Evolutionary conservation across 495 filamentous ascomycete species (phyloP).

Genomic region (Daldinia grandis): DNA sequence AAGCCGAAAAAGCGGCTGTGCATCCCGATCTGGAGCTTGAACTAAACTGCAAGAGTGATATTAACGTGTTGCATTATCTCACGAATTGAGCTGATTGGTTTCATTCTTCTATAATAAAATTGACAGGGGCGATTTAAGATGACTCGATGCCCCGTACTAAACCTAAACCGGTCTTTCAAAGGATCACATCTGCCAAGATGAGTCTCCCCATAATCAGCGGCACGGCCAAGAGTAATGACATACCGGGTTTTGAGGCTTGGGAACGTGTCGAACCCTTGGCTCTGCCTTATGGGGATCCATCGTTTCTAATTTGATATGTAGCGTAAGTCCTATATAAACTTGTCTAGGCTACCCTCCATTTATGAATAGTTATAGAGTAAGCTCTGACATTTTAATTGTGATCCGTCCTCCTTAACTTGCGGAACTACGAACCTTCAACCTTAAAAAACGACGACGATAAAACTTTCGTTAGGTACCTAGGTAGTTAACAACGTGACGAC

Average conservation of each 20-base stretch:
- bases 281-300: background rate
- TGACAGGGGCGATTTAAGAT: background rate
- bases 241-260: background rate
- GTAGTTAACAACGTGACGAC: background rate
- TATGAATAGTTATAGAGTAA: too few relatives aligned
- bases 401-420: background rate
- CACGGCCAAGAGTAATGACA: background rate
- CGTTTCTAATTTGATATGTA: background rate
- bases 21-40: background rate
- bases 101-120: background rate
- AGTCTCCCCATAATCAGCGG: slow-evolving; percentile 3
- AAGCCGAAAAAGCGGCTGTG: background rate
- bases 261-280: background rate
- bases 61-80: background rate
- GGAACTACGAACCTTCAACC: background rate
- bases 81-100: background rate
- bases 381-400: background rate
- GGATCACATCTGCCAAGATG: background rate
- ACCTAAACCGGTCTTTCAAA: background rate
- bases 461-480: background rate
- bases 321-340: background rate
- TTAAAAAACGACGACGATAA: background rate
- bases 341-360: background rate
- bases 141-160: slow-evolving; percentile 19
- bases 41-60: too few relatives aligned